Conservation (phyloP, 2,329 filamentous ascomycete species). For the Verticillium dahliae region DNA sequence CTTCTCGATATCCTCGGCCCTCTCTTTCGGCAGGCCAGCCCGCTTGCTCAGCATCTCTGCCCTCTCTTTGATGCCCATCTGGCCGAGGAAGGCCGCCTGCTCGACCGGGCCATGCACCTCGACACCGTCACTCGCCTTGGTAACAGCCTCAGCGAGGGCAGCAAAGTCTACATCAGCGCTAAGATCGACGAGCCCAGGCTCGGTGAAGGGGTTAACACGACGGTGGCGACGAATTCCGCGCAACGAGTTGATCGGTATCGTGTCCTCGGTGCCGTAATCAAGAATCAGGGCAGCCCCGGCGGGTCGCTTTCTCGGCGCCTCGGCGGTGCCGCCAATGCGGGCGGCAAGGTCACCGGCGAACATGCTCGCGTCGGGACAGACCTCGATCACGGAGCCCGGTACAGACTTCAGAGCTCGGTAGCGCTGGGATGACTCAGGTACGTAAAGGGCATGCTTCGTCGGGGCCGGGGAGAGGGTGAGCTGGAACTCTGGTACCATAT, state of each 20-base stretch:
- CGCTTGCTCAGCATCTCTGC: slow-evolving; percentile 59
- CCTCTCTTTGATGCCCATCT: slow-evolving; percentile 78
- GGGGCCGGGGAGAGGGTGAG: slow-evolving; percentile 68
- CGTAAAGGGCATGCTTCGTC: slow-evolving; percentile 77
- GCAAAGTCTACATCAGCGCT: slow-evolving; percentile 92
- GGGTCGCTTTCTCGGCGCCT: slow-evolving; percentile 51
- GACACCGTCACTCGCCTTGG: slow-evolving; percentile 67
- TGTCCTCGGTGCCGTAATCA: slow-evolving; percentile 80
- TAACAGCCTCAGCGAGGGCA: slow-evolving; percentile 75
- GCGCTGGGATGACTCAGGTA: slow-evolving; percentile 74
- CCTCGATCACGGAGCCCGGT: slow-evolving; percentile 70
- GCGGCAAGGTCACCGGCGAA: slow-evolving; percentile 76
- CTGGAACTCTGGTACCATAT: slow-evolving; percentile 73
- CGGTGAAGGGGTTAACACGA: slow-evolving; percentile 69
- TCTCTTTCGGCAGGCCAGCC: slow-evolving; percentile 31
- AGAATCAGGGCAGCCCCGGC: slow-evolving; percentile 89
- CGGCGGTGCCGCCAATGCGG: slow-evolving; percentile 67
- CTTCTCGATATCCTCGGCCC: slow-evolving; percentile 56
- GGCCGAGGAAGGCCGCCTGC: slow-evolving; percentile 71
- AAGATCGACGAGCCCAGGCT: slow-evolving; percentile 79
- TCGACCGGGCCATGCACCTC: slow-evolving; percentile 91
- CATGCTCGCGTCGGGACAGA: slow-evolving; percentile 79
- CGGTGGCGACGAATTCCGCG: slow-evolving; percentile 79
- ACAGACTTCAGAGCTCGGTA: slow-evolving; percentile 68
- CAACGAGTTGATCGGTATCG: slow-evolving; percentile 80